Percentiles rank a stretch among this genome's conserved stretches.
Conservation (phyloP, 257 asterid species). For the Anisodus tanguticus region DNA sequence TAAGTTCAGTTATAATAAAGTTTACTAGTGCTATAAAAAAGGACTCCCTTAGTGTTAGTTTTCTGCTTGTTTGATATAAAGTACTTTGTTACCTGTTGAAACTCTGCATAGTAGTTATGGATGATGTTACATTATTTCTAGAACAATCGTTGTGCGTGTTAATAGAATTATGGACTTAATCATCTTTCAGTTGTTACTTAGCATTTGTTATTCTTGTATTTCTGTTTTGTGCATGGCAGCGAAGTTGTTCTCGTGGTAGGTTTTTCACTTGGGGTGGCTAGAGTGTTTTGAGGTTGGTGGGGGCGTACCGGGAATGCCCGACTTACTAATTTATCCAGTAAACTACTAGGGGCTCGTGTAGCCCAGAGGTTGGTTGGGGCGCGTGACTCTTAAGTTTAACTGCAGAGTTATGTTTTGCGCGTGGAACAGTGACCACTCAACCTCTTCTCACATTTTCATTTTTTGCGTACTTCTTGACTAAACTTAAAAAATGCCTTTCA, state of each 20-base stretch:
- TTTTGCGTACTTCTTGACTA: too few relatives aligned
- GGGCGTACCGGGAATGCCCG: too few relatives aligned
- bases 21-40: background rate
- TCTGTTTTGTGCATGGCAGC: background rate
- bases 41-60: background rate
- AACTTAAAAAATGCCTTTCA: too few relatives aligned
- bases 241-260: background rate
- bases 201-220: background rate
- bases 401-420: too few relatives aligned
- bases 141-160: background rate
- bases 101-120: background rate
- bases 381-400: too few relatives aligned
- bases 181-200: constrained; percentile 6
- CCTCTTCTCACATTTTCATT: too few relatives aligned
- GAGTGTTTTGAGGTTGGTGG: background rate
- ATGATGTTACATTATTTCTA: background rate
- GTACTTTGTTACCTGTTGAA: background rate
- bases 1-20: background rate
- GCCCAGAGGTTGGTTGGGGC: too few relatives aligned
- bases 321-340: too few relatives aligned
- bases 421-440: too few relatives aligned
- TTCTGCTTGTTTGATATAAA: background rate
- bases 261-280: background rate
- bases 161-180: background rate
- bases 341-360: too few relatives aligned